Percentiles rank a stretch among this genome's conserved stretches.
These are phyloP conservation scores for Colletotrichum graminicola DNA, from an alignment of 2,329 filamentous ascomycete genomes.

Conservation along the genomic window DNA sequence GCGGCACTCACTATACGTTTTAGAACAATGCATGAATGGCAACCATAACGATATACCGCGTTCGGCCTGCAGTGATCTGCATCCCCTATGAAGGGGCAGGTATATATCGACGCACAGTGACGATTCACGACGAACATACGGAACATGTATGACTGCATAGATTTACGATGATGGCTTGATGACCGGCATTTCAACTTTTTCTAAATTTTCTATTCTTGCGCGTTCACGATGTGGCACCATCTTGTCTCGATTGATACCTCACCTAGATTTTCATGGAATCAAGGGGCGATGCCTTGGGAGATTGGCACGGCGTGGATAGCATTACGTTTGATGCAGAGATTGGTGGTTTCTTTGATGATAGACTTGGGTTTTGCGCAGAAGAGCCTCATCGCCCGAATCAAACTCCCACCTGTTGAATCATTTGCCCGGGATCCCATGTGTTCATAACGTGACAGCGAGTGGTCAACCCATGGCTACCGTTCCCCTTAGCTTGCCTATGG, in stretches of 20 bases:
- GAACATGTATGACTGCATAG: background rate
- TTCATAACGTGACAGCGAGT: background rate
- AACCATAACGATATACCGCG: conserved; percentile 14
- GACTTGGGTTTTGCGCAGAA: conserved; percentile 20
- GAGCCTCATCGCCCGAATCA: conserved; percentile 38
- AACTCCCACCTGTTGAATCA: background rate
- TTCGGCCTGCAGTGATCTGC: conserved; percentile 9
- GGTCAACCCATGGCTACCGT: background rate
- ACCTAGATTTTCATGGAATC: conserved; percentile 4
- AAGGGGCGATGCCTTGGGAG: background rate
- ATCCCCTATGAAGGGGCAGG: background rate
- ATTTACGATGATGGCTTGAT: conserved; percentile 17
- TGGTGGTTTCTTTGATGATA: background rate
- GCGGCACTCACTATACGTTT: conserved; percentile 22
- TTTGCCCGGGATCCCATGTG: too few relatives aligned
- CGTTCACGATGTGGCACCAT: background rate
- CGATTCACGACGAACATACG: conserved; percentile 18
- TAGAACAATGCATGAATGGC: conserved; percentile 1
- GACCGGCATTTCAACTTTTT: conserved; percentile 6
- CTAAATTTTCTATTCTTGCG: background rate
- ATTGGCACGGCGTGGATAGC: conserved; percentile 24
- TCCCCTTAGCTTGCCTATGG: background rate
- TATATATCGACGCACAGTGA: background rate
- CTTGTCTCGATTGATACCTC: conserved; percentile 11
- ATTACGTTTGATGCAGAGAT: background rate